These are phyloP conservation scores for Fusarium floridanum DNA, from an alignment of 2,329 filamentous ascomycete species.

Conservation along the genomic window DNA sequence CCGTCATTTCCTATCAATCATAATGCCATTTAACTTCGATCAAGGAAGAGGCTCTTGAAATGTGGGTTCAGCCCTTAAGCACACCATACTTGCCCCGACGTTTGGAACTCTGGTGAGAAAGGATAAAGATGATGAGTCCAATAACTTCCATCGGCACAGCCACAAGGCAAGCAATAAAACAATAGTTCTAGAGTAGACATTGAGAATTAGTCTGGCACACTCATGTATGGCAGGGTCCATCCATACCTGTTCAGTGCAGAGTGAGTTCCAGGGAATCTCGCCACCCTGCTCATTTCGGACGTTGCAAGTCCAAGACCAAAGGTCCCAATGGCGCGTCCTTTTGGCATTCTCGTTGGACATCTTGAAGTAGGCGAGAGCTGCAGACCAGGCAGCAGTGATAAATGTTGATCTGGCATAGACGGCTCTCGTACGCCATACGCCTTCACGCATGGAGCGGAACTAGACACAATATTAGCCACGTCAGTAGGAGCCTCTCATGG, in stretches of 20 bases:
- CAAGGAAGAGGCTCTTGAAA: background rate
- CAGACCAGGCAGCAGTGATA: background rate
- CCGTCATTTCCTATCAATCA: background rate
- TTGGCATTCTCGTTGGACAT: background rate
- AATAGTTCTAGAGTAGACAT: background rate
- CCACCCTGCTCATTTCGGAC: background rate
- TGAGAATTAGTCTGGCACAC: background rate
- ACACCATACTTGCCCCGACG: background rate
- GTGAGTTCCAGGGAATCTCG: background rate
- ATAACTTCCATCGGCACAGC: background rate
- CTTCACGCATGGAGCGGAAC: background rate
- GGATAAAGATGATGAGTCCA: background rate
- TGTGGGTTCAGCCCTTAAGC: background rate
- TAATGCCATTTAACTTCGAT: background rate
- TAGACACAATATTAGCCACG: background rate
- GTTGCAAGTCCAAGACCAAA: constrained; percentile 7
- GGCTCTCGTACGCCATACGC: background rate
- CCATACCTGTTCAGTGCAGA: background rate
- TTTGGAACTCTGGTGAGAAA: background rate
- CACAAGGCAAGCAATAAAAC: background rate
- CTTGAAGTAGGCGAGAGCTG: background rate
- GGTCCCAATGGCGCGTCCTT: constrained; percentile 1
- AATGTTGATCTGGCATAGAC: background rate
- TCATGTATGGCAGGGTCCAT: background rate
- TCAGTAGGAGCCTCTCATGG: rapidly evolving